phyloP scores from a whole-genome alignment of 2,329 filamentous ascomycete genomes.

The Drechslerella stenobrocha region DNA sequence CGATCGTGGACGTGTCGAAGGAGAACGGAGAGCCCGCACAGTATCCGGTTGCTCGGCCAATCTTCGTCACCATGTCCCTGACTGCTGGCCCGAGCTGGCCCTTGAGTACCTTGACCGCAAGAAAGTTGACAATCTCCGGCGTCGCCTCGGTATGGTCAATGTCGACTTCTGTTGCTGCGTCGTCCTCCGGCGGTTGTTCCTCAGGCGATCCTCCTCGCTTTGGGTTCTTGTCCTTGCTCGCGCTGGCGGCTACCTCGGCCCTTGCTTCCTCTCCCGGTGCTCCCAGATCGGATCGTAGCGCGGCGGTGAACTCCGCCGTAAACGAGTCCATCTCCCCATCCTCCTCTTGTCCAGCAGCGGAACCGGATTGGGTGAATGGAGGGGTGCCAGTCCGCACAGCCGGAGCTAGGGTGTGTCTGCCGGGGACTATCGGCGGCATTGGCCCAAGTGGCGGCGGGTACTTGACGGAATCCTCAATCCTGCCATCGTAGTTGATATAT shows the following conservation, averaged over 20 bases:
- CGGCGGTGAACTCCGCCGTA: slow-evolving; percentile 37
- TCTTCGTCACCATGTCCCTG: slow-evolving; percentile 44
- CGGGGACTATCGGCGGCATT: not conserved
- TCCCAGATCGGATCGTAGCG: slow-evolving; percentile 32
- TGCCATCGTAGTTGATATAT: slow-evolving; percentile 42
- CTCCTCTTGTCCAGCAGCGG: not conserved
- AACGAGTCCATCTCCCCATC: slow-evolving; percentile 35
- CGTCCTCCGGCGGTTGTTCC: slow-evolving; percentile 14
- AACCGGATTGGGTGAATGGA: not conserved
- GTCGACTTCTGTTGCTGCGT: slow-evolving; percentile 43
- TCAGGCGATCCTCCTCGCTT: not conserved
- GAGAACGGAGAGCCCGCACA: slow-evolving; percentile 13
- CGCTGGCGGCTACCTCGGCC: not conserved
- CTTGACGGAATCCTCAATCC: slow-evolving; percentile 30
- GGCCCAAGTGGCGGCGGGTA: slow-evolving; percentile 13
- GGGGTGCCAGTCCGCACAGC: not conserved
- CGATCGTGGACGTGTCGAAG: slow-evolving; percentile 1
- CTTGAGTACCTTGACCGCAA: slow-evolving; percentile 45
- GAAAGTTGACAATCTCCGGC: slow-evolving; percentile 44
- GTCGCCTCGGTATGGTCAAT: slow-evolving; percentile 45
- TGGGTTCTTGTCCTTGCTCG: not conserved
- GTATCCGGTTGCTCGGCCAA: slow-evolving; percentile 39
- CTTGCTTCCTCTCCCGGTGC: slow-evolving; percentile 1
- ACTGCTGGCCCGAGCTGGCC: slow-evolving; percentile 38
- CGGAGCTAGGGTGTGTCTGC: not conserved